Conservation (phyloP, 768 basidiomycete species). For the Arthromyces matolae region DNA sequence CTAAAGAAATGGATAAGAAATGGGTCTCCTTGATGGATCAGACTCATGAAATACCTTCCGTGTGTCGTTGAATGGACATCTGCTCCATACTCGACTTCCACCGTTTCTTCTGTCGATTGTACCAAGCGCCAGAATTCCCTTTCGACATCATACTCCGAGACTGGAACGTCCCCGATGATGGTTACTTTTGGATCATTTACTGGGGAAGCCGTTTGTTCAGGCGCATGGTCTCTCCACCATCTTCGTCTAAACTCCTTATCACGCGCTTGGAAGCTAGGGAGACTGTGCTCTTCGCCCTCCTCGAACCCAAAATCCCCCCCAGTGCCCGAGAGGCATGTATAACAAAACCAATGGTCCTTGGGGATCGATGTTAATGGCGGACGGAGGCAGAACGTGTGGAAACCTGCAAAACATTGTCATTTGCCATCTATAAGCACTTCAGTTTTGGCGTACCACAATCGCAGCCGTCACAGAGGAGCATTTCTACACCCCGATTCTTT, state of each 20-base stretch:
- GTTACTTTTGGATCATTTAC: conserved; percentile 49
- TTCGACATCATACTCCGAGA: conserved; percentile 93
- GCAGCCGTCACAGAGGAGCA: conserved; percentile 66
- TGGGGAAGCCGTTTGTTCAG: conserved; percentile 33
- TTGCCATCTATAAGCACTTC: background rate
- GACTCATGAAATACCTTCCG: conserved; percentile 70
- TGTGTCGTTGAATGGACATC: conserved; percentile 97
- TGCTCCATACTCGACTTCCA: conserved; percentile 99
- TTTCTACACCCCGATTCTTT: conserved; percentile 84
- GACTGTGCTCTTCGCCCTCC: conserved; percentile 92
- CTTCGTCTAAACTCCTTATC: conserved; percentile 84
- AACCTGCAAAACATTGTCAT: conserved; percentile 49
- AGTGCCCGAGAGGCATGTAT: conserved; percentile 83
- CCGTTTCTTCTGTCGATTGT: conserved; percentile 82
- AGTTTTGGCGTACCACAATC: conserved; percentile 36
- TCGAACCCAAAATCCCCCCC: conserved; percentile 98
- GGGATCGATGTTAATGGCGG: conserved; percentile 85
- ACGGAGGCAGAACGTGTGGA: conserved; percentile 95
- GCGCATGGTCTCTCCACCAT: conserved; percentile 85
- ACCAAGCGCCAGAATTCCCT: conserved; percentile 96
- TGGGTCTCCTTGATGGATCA: conserved; percentile 3
- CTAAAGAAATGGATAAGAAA: conserved; percentile 36
- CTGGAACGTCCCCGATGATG: conserved; percentile 53
- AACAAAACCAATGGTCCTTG: conserved; percentile 95
- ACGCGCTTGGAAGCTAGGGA: conserved; percentile 88